Conservation (phyloP, 768 basidiomycete species). For the Suillus hirtellus region DNA sequence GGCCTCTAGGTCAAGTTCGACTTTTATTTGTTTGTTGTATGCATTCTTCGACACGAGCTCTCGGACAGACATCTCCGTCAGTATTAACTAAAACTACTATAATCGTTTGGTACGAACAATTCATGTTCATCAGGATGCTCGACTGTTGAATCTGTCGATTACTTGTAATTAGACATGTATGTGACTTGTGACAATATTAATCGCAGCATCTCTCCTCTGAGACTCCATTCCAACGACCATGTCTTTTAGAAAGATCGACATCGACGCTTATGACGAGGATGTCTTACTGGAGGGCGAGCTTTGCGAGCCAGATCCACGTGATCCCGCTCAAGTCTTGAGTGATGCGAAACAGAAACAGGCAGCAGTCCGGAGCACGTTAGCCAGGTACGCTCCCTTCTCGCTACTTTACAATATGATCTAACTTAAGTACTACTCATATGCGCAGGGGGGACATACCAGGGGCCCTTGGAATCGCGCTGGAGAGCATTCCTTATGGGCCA, state of each 20-base stretch:
- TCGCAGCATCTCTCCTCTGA: neutral
- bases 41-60: neutral
- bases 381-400: constrained; percentile 49
- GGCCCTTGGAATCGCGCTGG: constrained; percentile 70
- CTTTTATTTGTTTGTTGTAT: neutral
- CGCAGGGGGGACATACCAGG: constrained; percentile 74
- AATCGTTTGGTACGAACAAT: neutral
- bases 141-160: no score
- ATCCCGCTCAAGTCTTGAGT: constrained; percentile 67
- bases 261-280: constrained; percentile 93
- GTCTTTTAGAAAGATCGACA: constrained; percentile 91
- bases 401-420: constrained; percentile 1
- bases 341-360: constrained; percentile 77
- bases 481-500: constrained; percentile 86
- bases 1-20: neutral
- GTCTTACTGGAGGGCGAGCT: constrained; percentile 81
- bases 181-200: neutral
- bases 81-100: neutral
- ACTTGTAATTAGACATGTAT: neutral
- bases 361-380: constrained; percentile 69
- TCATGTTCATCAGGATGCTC: neutral
- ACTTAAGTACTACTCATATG: neutral
- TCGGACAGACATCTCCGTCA: neutral
- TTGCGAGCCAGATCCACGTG: constrained; percentile 82
- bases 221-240: constrained; percentile 19